A percentile compares a stretch with the other conserved stretches of the same genome.
Evolutionary conservation across 139 green algal genomes (phyloP).

Genomic region (Closterium sp.): DNA sequence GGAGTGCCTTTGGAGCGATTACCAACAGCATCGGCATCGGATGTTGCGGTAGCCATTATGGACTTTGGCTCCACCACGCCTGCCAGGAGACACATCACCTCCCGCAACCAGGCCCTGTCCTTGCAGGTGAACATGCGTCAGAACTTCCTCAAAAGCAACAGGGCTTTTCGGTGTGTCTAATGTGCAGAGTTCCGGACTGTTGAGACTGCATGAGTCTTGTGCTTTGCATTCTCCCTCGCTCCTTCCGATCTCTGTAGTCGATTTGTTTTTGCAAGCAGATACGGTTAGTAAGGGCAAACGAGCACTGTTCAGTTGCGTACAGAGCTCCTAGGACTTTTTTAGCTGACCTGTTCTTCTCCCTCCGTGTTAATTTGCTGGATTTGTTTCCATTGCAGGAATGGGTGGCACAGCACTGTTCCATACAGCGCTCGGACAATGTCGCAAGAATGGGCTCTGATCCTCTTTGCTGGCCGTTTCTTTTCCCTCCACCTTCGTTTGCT

Average conservation of each 20-base stretch:
- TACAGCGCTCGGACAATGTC: too few species aligned
- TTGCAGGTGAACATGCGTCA: neutral
- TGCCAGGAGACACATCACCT: conserved; percentile 4
- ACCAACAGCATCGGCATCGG: neutral
- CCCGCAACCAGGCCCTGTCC: neutral
- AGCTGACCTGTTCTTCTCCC: neutral
- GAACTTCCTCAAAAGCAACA: too few species aligned
- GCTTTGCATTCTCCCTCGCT: neutral
- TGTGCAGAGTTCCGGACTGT: too few species aligned
- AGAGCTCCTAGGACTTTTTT: neutral
- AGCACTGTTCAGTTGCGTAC: neutral
- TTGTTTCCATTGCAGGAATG: too few species aligned
- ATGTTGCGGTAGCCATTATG: conserved; percentile 63
- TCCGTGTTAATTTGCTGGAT: too few species aligned
- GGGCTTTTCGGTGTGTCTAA: too few species aligned
- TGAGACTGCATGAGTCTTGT: neutral
- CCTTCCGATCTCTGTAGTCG: neutral
- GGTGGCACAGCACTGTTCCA: too few species aligned
- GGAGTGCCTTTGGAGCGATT: neutral
- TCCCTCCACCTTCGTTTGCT: neutral
- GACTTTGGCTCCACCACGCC: conserved; percentile 78
- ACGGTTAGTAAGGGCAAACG: neutral
- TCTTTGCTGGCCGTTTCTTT: neutral
- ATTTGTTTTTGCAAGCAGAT: too few species aligned
- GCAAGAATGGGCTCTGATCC: too few species aligned